Base-by-base conservation (phyloP, 2,329 filamentous ascomycete genomes). In the Tolypocladium album region DNA sequence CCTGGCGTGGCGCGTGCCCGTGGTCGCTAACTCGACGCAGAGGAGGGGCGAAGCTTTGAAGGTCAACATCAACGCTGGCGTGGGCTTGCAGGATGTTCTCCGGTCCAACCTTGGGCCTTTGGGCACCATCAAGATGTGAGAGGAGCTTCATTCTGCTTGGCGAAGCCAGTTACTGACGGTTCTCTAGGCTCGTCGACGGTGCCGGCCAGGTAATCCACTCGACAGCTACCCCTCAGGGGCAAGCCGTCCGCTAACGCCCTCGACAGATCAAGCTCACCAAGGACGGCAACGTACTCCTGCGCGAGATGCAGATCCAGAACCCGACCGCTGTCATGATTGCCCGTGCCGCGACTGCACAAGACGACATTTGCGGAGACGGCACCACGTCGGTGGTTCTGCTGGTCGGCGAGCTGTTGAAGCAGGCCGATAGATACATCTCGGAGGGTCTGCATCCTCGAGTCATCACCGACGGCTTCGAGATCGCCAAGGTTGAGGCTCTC, bases 281-380 rank as follows among this genome's bases (percentile, higher is more conserved):
- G 77, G 94, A 99, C 78, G 94, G 94, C 73, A 97, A 96, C 71
- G 93, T 97, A 62, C 80, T 88, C 34, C 76, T 88, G 64, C 80
- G 86, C 69, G 86, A 88, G 74, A 88, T 88, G 85, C 92, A 97
- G 86, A 97, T 97, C 73, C 93, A 97, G 79, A 97, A 97, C 76
- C 94, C 94, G 36, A 99, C 94, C 42, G 94, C 94, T 66, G 94
- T 94, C 64, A 88, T 88, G 85, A 88, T 88, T 74, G 85, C 85
- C 60, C 79, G 85, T 72, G 92, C 93, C 69, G 94, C 94, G 61
- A 99, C 94, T 43, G 94, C 94, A 66, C 93, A 99, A 75, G 94
- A 99, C 75, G 94, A 99, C 70, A 99, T 99, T 68, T 96, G 91
- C 68, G 94, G 94, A 71, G 94, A 99, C 75, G 94, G 94, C 70